phyloP scores from a whole-genome alignment of 176 grass and related monocot species.

The Bromus sterilis region DNA sequence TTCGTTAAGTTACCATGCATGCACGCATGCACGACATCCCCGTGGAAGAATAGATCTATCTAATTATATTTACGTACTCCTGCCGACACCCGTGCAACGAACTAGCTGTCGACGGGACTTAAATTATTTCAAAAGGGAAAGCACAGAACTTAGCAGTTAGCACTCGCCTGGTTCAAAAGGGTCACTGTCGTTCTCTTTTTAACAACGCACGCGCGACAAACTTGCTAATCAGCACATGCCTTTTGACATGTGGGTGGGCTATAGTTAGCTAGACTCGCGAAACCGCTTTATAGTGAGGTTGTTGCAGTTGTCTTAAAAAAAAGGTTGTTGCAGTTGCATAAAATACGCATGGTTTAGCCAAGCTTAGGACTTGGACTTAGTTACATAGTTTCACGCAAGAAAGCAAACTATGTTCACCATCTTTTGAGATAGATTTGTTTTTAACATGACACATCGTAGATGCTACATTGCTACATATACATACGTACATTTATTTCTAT shows the following conservation, averaged over 20 bases:
- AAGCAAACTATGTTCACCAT: too few relatives aligned
- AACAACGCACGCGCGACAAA: slow-evolving; percentile 14
- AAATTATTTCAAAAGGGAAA: neutral
- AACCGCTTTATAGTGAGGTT: neutral
- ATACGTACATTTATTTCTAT: too few relatives aligned
- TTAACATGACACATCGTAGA: too few relatives aligned
- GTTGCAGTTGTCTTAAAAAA: too few relatives aligned
- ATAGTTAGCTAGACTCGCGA: neutral
- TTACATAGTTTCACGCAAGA: too few relatives aligned
- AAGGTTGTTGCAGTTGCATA: too few relatives aligned
- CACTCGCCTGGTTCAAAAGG: neutral
- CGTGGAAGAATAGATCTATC: neutral
- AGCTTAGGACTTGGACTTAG: too few relatives aligned
- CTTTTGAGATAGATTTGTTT: too few relatives aligned
- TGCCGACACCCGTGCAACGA: slow-evolving; percentile 32
- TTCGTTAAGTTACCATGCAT: neutral
- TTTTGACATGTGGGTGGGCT: neutral
- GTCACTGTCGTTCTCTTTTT: neutral
- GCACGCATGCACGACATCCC: too few relatives aligned
- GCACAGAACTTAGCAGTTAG: neutral
- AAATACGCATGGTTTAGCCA: too few relatives aligned
- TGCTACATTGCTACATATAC: too few relatives aligned
- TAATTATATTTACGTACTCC: neutral
- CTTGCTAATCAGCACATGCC: neutral
- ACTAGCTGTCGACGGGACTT: neutral